These are phyloP conservation scores for Fusarium sp. DNA, from an alignment of 2,329 filamentous ascomycete genomes.

Conservation along the genomic window DNA sequence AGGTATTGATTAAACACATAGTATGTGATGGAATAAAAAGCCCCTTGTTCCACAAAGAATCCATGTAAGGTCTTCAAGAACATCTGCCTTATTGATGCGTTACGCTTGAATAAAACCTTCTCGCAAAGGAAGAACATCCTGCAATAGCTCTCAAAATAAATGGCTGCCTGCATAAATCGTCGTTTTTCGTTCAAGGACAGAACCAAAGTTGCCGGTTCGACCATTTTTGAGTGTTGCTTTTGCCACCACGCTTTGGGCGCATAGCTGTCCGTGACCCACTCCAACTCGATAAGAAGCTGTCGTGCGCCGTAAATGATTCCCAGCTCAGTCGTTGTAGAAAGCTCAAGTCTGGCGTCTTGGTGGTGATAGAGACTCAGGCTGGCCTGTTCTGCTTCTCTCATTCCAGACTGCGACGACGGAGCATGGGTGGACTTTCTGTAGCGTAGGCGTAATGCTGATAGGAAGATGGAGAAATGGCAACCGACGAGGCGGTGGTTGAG, in stretches of 20 bases:
- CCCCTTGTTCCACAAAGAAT: fast-evolving
- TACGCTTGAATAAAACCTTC: neutral
- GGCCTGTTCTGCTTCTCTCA: neutral
- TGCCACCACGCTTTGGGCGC: neutral
- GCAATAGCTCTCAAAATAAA: neutral
- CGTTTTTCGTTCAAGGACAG: neutral
- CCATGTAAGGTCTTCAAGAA: neutral
- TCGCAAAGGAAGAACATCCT: neutral
- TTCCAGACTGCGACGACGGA: neutral
- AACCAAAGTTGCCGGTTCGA: neutral
- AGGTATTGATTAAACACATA: neutral
- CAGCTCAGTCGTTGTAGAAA: neutral
- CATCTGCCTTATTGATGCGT: neutral
- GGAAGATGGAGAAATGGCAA: neutral
- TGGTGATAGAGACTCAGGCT: neutral
- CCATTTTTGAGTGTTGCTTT: neutral
- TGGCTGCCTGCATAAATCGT: neutral
- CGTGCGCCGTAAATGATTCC: too few species aligned
- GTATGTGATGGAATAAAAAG: neutral
- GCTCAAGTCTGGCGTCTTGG: too few species aligned
- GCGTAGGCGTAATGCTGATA: neutral
- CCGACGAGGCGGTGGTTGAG: neutral
- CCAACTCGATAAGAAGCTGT: neutral
- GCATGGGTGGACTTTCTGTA: neutral
- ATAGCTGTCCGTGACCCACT: neutral